Evolutionary conservation across 1,139 yeast genomes (phyloP), one percentile per base, ranked within the genome.

Genomic region (Saccharomyces hybrid): DNA sequence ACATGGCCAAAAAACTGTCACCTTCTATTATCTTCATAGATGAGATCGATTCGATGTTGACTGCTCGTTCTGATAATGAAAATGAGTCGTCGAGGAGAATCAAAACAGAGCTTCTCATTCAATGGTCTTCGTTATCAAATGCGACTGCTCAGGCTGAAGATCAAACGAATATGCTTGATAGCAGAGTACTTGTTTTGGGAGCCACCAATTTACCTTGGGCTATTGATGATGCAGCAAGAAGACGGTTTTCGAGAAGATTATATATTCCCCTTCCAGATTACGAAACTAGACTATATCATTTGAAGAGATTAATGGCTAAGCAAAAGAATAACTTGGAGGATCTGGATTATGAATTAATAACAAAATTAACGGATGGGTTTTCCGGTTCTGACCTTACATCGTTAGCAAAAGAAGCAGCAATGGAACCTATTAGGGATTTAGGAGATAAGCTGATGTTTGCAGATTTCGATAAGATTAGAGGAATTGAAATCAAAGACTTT

Each of bases 121-220:
- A 81, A 63, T 83, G 88, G 88, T 81, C 85, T 2, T 81, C 80
- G 48, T 70, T 82, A 28, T 78, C 84, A 27, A 76, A 81, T 51
- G 83, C 85, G 0, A 81, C 83, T 2, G 78, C 82, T 0, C 64
- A 64, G 11, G 58, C 57, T 70, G 69, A 65, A 28, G 51, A 52
- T 13, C 55, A 55, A 11, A 59, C 53, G 2, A 47, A 47, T 6
- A 27, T 42, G 11, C 48, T 56, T 23, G 68, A 63, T 51, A 73
- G 72, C 52, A 71, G 84, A 52, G 86, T 82, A 0, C 71, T 82
- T 29, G 82, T 83, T 7, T 65, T 82, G 32, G 86, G 85, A 2
- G 86, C 87, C 1, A 82, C 87, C 2, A 82, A 82, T 62, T 66
- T 82, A 54, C 88, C 88, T 0, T 83, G 88, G 88, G 76, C 81